Evolutionary conservation across 768 basidiomycete species (phyloP), one percentile per base, ranked within the genome.

Genomic region (Aureoboletus auriporus): DNA sequence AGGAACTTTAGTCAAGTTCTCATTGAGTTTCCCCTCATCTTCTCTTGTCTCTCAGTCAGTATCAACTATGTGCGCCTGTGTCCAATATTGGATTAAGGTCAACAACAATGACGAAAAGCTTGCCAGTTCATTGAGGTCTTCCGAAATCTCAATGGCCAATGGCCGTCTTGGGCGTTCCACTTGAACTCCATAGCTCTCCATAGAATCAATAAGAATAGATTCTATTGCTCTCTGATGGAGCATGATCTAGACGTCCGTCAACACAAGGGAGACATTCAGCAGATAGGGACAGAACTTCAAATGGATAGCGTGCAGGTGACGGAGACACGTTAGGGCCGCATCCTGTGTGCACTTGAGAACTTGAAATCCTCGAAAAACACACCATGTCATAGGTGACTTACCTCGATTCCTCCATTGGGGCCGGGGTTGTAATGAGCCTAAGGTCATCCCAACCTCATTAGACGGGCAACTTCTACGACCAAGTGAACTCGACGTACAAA

Each of bases 341-440:
- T 23, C 20, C 20, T 23, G 20, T 23, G 20, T 23, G 20, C 20
- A 44, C 82, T 78, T 10, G 81, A 80, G 8, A 84, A 23, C 20
- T 2, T 23, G 20, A 23, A 23, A 23, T 23, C 20, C 20, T 23
- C 20, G 20, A 23, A 23, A 23, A 30, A 28, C 20, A 23, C 20
- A 23, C 20, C 20, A 23, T 23, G 16, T 4, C 17, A 13, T 23
- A 26, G 16, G 0, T 4, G 34, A 40, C 65, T 44, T 36, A 79
- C 85, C 70, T 80, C 74, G 37, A 88, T 84, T 1, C 79, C 81
- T 11, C 83, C 83, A 29, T 75, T 60, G 5, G 75, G 64, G 26
- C 74, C 71, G 3, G 86, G 86, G 54, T 86, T 82, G 55, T 89
- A 89, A 63, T 89, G 88, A 4, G 86, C 82, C 87, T 89, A 23